Conservation (phyloP, 2,329 filamentous ascomycete species). For the Bipolaris bicolor region DNA sequence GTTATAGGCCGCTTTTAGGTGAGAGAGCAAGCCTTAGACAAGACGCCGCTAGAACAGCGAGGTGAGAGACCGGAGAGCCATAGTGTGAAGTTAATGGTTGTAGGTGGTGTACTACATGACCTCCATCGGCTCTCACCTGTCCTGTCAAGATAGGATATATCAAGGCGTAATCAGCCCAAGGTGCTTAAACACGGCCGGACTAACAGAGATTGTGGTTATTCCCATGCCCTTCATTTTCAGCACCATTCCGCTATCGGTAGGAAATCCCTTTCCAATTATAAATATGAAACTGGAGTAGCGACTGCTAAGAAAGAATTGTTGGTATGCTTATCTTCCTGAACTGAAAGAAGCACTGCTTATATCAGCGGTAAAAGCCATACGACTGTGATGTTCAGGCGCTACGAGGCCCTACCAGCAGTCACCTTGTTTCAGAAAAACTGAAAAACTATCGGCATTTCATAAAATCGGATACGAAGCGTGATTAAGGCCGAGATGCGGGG, state of each 20-base stretch:
- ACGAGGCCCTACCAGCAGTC: neutral
- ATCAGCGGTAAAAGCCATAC: neutral
- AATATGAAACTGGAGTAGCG: slow-evolving; percentile 9
- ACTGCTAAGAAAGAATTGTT: neutral
- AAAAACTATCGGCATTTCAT: neutral
- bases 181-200: neutral
- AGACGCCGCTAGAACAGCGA: neutral
- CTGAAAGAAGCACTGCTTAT: neutral
- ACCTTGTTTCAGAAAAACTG: neutral
- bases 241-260: slow-evolving; percentile 30
- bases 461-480: neutral
- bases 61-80: neutral
- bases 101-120: no score
- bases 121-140: no score
- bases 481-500: slow-evolving; percentile 8
- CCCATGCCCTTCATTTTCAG: slow-evolving; percentile 53
- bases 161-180: no score
- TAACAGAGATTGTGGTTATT: slow-evolving; percentile 46
- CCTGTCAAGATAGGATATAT: no score
- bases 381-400: neutral
- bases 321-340: neutral
- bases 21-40: neutral
- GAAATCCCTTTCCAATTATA: neutral
- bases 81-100: no score
- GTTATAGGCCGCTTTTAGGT: neutral